Evolutionary conservation across 2,329 filamentous ascomycete species (phyloP).

Genomic region (Penicillium sp.): DNA sequence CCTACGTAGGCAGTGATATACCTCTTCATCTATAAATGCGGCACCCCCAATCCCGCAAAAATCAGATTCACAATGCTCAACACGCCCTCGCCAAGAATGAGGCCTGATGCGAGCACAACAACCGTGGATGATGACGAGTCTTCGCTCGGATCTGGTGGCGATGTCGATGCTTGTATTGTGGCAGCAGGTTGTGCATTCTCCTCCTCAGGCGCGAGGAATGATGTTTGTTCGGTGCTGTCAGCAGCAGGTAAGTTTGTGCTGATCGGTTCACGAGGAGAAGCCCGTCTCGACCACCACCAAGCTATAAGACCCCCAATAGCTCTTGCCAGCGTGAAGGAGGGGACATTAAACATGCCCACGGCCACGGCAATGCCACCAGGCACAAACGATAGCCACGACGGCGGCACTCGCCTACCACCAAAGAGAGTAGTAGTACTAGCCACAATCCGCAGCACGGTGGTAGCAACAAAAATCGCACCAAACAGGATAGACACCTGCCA

Average conservation of each 20-base stretch:
- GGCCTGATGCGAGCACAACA: slow-evolving; percentile 82
- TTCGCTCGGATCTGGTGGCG: slow-evolving; percentile 8
- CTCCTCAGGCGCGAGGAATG: not conserved
- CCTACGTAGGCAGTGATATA: too few species aligned
- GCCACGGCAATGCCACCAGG: slow-evolving; percentile 95
- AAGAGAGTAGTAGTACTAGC: slow-evolving; percentile 30
- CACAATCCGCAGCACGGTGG: slow-evolving; percentile 67
- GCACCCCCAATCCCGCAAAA: slow-evolving; percentile 71
- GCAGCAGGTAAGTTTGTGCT: not conserved
- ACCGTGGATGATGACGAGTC: slow-evolving; percentile 56
- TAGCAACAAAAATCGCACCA: slow-evolving; percentile 67
- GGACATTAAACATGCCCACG: slow-evolving; percentile 97
- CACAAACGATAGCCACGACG: slow-evolving; percentile 67
- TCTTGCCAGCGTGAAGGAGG: slow-evolving; percentile 87
- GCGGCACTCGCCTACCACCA: slow-evolving; percentile 25
- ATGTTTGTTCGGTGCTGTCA: not conserved
- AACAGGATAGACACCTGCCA: slow-evolving; percentile 72
- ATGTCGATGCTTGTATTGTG: not conserved
- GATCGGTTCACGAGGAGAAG: not conserved
- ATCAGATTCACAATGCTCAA: slow-evolving; percentile 86
- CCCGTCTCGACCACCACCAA: slow-evolving; percentile 67
- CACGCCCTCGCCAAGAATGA: slow-evolving; percentile 89
- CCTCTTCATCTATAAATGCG: slow-evolving; percentile 58
- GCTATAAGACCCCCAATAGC: slow-evolving; percentile 72
- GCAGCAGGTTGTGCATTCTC: not conserved